Evolutionary conservation across 2,329 filamentous ascomycete species (phyloP).

Genomic region (Cladophialophora exuberans): DNA sequence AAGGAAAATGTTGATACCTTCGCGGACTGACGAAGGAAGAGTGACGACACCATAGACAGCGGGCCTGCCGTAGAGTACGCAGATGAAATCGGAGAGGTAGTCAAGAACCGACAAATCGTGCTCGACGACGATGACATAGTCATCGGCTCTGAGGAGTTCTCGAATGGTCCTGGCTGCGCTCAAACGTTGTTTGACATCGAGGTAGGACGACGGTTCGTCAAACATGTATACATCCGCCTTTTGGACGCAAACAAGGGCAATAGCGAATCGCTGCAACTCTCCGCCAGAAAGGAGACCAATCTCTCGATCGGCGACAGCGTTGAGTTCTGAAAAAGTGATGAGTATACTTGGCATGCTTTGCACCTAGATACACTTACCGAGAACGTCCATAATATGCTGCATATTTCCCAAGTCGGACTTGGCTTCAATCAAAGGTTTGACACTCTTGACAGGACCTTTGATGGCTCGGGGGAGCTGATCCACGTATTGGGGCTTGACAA

Average conservation of each 20-base stretch:
- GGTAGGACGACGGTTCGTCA: slow-evolving; percentile 96
- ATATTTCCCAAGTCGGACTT: slow-evolving; percentile 78
- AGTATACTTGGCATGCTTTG: neutral
- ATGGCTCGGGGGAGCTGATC: slow-evolving; percentile 96
- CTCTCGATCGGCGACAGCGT: slow-evolving; percentile 89
- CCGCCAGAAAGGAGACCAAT: slow-evolving; percentile 90
- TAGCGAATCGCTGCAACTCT: slow-evolving; percentile 97
- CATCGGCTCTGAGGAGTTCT: slow-evolving; percentile 80
- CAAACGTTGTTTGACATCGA: slow-evolving; percentile 99
- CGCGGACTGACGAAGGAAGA: slow-evolving; percentile 89
- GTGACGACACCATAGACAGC: slow-evolving; percentile 98
- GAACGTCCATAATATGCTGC: slow-evolving; percentile 77
- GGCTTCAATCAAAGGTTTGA: slow-evolving; percentile 75
- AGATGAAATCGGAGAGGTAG: slow-evolving; percentile 98
- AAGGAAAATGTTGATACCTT: slow-evolving; percentile 99
- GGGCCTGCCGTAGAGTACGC: slow-evolving; percentile 92
- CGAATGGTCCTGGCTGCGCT: slow-evolving; percentile 91
- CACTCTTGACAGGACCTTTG: slow-evolving; percentile 76
- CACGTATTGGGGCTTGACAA: slow-evolving; percentile 99
- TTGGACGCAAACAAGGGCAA: slow-evolving; percentile 93
- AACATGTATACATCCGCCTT: slow-evolving; percentile 99
- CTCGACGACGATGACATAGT: slow-evolving; percentile 98
- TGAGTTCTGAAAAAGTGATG: slow-evolving; percentile 63
- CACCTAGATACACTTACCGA: slow-evolving; percentile 53
- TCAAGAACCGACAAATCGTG: slow-evolving; percentile 98